Evolutionary conservation across 345 rosid species (phyloP), one percentile per base, ranked within the genome.

Genomic region (Hibiscus mutabilis): DNA sequence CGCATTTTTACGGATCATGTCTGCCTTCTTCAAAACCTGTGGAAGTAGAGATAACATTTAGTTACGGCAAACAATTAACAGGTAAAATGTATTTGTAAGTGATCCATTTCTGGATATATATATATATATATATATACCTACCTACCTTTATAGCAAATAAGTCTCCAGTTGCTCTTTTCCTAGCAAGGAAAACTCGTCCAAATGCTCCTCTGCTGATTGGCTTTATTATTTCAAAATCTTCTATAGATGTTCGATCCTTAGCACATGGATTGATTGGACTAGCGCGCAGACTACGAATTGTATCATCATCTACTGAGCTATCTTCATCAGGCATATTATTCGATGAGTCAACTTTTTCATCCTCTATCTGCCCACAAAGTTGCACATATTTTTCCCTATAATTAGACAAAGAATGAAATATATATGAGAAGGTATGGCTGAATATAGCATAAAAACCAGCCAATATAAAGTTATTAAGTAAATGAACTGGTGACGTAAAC

Each of bases 191-290:
- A 69, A 95, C 97, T 75, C 97, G 82, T 69, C 99, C 99, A 75
- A 84, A 95, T 75, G 97, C 97, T 75, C 99, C 99, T 35, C 91
- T 85, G 80, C 99, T 95, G 73, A 95, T 90, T 67, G 99, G 99
- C 85, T 92, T 95, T 70, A 92, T 95, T 70, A 95, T 95, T 80
- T 95, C 97, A 73, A 95, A 95, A 83, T 95, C 99, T 81, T 95
- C 99, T 63, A 95, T 95, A 16, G 97, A 92, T 35, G 97, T 95
- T 69, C 99, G 79, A 75, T 95, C 96, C 85, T 82, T 95, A 24
- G 89, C 85, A 51, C 86, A 81, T 66, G 85, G 79, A 77, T 89
- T 92, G 25, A 95, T 87, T 55, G 99, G 97, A 73, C 99, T 92
- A 58, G 97, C 80, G 55, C 90, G 88, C 78, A 85, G 79, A 78